Conservation (phyloP, 2,329 filamentous ascomycete species). For the Bipolaris gigantea region DNA sequence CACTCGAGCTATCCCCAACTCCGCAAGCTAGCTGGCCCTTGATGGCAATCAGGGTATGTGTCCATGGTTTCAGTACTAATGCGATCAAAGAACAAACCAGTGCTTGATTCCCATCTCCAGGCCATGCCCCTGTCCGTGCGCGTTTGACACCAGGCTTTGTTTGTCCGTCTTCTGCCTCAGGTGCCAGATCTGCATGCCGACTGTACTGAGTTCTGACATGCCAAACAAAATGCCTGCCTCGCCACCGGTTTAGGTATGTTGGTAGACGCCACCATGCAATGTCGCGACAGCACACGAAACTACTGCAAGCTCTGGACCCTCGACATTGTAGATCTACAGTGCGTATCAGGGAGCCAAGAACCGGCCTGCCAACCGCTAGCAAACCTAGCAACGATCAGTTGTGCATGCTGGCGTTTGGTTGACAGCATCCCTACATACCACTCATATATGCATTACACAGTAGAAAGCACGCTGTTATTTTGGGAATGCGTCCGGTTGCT, state of each 20-base stretch:
- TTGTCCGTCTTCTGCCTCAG: not conserved
- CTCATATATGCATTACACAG: not conserved
- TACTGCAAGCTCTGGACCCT: not conserved
- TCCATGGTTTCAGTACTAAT: not conserved
- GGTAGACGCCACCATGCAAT: conserved; percentile 7
- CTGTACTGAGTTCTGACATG: conserved; percentile 4
- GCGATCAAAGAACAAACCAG: not conserved
- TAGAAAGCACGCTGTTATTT: not conserved
- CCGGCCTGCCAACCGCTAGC: not conserved
- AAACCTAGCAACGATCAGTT: not conserved
- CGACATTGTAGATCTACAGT: not conserved
- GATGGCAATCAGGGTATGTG: not conserved
- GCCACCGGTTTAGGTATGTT: not conserved
- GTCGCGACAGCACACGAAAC: conserved; percentile 4
- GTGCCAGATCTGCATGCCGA: conserved; percentile 1
- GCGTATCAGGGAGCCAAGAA: not conserved
- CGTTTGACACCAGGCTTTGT: not conserved
- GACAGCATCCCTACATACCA: not conserved
- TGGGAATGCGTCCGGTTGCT: not conserved
- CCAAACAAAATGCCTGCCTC: conserved; percentile 1
- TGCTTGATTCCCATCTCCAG: not conserved
- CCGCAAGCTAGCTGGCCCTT: not conserved
- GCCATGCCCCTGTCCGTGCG: not conserved
- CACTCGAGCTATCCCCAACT: not conserved
- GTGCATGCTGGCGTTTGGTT: not conserved